phyloP scores from a whole-genome alignment of 139 green algal species.

The Closterium sp. region DNA sequence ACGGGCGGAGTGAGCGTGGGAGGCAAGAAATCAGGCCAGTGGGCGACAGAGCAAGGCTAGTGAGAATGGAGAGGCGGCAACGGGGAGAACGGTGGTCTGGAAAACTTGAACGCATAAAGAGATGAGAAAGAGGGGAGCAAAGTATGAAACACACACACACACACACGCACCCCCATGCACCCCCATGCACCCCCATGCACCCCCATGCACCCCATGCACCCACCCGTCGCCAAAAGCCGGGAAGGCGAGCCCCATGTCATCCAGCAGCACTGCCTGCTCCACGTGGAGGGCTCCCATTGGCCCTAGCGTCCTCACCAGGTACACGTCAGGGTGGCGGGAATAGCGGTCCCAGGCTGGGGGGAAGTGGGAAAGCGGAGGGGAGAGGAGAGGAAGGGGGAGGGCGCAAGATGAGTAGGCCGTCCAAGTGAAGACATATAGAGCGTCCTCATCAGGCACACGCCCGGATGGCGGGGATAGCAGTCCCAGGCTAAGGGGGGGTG shows the following conservation, averaged over 20 bases:
- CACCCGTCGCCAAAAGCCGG: constrained; percentile 57
- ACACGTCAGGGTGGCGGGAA: constrained; percentile 41
- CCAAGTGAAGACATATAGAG: too few relatives aligned
- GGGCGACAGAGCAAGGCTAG: too few relatives aligned
- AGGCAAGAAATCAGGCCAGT: too few relatives aligned
- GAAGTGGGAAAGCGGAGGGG: neutral
- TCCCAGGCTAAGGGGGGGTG: too few relatives aligned
- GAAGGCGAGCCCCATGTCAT: constrained; percentile 48
- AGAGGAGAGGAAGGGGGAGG: neutral
- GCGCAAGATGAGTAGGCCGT: neutral
- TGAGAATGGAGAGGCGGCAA: neutral
- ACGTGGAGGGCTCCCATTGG: constrained; percentile 56
- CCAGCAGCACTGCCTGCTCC: constrained; percentile 70
- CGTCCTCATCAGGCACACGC: too few relatives aligned
- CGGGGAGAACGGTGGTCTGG: too few relatives aligned
- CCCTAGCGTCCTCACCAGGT: constrained; percentile 52
- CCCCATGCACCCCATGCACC: neutral
- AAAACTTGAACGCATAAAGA: too few relatives aligned
- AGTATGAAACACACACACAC: too few relatives aligned
- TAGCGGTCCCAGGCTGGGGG: constrained; percentile 37
- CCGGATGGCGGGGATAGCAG: too few relatives aligned
- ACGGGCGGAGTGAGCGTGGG: too few relatives aligned
- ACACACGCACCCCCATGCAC: neutral
- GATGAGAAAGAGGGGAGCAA: too few relatives aligned
- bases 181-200: neutral